A percentile compares a stretch with the other conserved stretches of the same genome.
Conservation (phyloP, 176 grass and related monocot species). For the Tuctoria greenei region DNA sequence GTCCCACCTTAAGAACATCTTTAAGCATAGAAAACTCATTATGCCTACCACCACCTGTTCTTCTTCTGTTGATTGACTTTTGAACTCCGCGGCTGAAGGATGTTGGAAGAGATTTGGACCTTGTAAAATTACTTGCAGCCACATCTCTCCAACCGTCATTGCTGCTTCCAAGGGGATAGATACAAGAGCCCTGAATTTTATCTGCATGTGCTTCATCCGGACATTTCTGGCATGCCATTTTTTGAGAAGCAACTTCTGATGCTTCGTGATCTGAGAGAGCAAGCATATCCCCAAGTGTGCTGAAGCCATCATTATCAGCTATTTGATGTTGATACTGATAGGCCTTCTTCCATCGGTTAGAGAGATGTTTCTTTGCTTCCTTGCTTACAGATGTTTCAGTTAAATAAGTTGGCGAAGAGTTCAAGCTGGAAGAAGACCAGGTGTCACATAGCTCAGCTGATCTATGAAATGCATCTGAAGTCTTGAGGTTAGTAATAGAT, state of each 20-base stretch:
- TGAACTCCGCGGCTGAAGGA: slow-evolving; percentile 47
- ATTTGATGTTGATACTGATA: slow-evolving; percentile 42
- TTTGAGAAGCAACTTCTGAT: slow-evolving; percentile 24
- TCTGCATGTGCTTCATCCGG: slow-evolving; percentile 38
- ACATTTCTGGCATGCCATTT: slow-evolving; percentile 19
- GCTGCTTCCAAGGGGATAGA: slow-evolving; percentile 47
- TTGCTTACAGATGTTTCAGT: slow-evolving; percentile 74
- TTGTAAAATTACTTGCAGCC: slow-evolving; percentile 48
- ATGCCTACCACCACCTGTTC: slow-evolving; percentile 43
- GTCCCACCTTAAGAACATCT: slow-evolving; percentile 72
- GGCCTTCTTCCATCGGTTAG: slow-evolving; percentile 74
- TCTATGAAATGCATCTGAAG: slow-evolving; percentile 43
- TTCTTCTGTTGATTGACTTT: slow-evolving; percentile 61
- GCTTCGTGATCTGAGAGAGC: slow-evolving; percentile 59
- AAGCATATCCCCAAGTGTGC: slow-evolving; percentile 77
- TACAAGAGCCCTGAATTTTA: slow-evolving; percentile 26
- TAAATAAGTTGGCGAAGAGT: slow-evolving; percentile 51
- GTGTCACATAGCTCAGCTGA: slow-evolving; percentile 55
- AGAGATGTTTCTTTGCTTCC: slow-evolving; percentile 89
- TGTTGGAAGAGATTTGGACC: slow-evolving; percentile 75
- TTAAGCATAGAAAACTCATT: slow-evolving; percentile 81
- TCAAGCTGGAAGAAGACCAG: slow-evolving; percentile 49
- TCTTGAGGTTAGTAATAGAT: slow-evolving; percentile 42
- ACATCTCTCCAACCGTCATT: slow-evolving; percentile 66
- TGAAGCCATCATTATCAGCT: slow-evolving; percentile 36